These are phyloP conservation scores for Talaromyces proteolyticus DNA, from an alignment of 495 filamentous ascomycete genomes.

Conservation along the genomic window DNA sequence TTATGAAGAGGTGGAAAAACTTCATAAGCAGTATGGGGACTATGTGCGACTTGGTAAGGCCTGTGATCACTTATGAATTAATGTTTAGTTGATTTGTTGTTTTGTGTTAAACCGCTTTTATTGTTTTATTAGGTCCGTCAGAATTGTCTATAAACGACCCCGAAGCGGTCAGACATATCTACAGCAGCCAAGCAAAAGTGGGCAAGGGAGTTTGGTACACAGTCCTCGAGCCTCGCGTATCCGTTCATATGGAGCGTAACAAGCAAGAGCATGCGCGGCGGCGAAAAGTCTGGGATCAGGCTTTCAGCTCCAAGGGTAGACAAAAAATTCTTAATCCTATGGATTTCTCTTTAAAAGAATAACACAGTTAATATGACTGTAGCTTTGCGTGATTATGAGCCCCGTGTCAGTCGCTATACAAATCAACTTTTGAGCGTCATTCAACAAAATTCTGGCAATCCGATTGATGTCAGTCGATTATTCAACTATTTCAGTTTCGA, in stretches of 20 bases:
- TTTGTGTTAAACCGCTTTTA: too few relatives aligned
- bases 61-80: too few relatives aligned
- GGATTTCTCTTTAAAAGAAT: not conserved
- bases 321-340: not conserved
- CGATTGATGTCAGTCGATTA: conserved; percentile 33
- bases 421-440: conserved; percentile 20
- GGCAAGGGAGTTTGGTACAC: conserved; percentile 39
- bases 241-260: conserved; percentile 31
- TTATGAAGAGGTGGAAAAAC: conserved; percentile 21
- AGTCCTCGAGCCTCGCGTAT: conserved; percentile 17
- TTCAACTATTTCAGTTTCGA: conserved; percentile 30
- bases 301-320: conserved; percentile 26
- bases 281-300: conserved; percentile 34
- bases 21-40: conserved; percentile 40
- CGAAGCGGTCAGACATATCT: conserved; percentile 22
- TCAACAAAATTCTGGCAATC: conserved; percentile 2
- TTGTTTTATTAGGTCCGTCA: conserved; percentile 27
- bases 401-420: conserved; percentile 15
- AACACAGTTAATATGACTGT: not conserved
- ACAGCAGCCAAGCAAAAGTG: conserved; percentile 21
- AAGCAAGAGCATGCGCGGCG: conserved; percentile 25
- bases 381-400: conserved; percentile 31
- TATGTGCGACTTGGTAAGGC: conserved; percentile 28
- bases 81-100: not conserved
- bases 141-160: conserved; percentile 36